Conservation (phyloP, 2,329 filamentous ascomycete genomes). For the Beauveria pseudobassiana region DNA sequence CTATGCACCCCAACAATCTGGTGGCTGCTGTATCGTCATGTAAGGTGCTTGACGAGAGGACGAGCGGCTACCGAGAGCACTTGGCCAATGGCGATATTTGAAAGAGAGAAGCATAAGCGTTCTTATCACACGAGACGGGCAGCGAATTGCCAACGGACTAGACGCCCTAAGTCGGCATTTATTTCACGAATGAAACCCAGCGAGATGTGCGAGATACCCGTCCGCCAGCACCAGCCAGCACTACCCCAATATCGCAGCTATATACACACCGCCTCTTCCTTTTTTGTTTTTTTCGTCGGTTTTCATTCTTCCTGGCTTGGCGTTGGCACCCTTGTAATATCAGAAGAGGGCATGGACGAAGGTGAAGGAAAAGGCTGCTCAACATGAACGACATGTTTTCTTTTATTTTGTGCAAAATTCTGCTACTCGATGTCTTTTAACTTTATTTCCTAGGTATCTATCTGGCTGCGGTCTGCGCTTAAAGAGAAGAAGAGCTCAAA, state of each 20-base stretch:
- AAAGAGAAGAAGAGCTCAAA: not conserved
- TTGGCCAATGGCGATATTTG: not conserved
- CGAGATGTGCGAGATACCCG: constrained; percentile 16
- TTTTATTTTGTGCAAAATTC: constrained; percentile 1
- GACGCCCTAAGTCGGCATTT: not conserved
- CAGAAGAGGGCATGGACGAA: constrained; percentile 9
- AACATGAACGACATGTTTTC: constrained; percentile 4
- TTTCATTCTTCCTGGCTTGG: constrained; percentile 1
- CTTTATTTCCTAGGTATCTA: constrained; percentile 1
- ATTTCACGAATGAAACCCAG: not conserved
- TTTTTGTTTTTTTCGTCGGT: constrained; percentile 1
- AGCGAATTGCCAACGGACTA: not conserved
- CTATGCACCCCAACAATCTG: constrained; percentile 92
- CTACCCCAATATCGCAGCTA: not conserved
- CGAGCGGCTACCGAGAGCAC: not conserved
- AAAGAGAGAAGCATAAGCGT: not conserved
- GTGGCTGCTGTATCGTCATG: constrained; percentile 94
- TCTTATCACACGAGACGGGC: not conserved
- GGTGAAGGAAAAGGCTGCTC: not conserved
- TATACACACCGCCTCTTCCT: constrained; percentile 4
- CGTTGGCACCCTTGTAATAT: constrained; percentile 13
- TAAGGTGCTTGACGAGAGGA: constrained; percentile 34
- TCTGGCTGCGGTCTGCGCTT: not conserved
- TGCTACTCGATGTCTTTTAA: constrained; percentile 6
- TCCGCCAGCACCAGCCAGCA: constrained; percentile 15